Evolutionary conservation across 2,329 filamentous ascomycete genomes (phyloP), one percentile per base, ranked within the genome.

Genomic region (Fusarium haematococcum): DNA sequence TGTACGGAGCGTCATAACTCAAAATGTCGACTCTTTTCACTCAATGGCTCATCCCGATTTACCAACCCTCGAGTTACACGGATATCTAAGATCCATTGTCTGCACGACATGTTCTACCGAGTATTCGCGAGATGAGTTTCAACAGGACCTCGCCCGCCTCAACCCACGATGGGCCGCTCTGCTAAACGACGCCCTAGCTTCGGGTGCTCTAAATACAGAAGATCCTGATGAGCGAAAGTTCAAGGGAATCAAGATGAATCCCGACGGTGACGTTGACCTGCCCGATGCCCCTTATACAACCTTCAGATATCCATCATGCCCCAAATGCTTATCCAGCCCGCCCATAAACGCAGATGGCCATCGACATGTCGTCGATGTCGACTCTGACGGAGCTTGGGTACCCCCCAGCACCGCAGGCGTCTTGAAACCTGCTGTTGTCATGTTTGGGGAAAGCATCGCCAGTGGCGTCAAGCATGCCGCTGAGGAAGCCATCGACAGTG

Each of bases 21-120:
- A 99, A 81, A 98, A 98, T 80, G 97, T 99, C 61, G 97, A 99
- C 84, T 98, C 95, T 3, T 97, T 99, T 81, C 97, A 99, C 83
- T 87, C 89, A 3, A 85, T 85, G 68, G 93, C 95, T 1, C 95
- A 98, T 82, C 94, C 95, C 0, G 80, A 86, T 11, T 84, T 95
- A 50, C 88, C 90, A 7, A 97, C 94, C 11, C 86, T 97, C 54
- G 96, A 98, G 83, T 88, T 99, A 59, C 97, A 99, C 82, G 97
- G 97, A 75, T 97, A 97, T 83, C 88, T 99, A 58, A 90, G 95
- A 74, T 91, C 92, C 33, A 89, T 95, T 33, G 89, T 95, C 62
- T 99, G 97, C 84, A 90, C 93, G 14, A 94, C 91, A 76, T 99
- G 97, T 83, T 88, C 87, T 63, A 90, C 88, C 63, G 91, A 94